Evolutionary conservation across 768 basidiomycete genomes (phyloP).

Genomic region (Clitopilus hobsonii): DNA sequence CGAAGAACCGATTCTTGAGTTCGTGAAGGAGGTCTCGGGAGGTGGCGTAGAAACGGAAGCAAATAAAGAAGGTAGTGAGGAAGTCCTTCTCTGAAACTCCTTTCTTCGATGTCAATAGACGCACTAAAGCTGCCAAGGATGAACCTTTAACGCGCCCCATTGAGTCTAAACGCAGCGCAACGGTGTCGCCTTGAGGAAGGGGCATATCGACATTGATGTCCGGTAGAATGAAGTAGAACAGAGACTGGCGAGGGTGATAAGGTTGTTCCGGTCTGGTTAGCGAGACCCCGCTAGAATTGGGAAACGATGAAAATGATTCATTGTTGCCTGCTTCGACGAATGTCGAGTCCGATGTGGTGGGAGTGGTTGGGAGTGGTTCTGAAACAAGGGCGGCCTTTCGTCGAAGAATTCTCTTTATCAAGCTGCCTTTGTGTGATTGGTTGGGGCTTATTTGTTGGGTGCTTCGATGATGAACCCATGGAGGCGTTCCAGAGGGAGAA

Average conservation of each 20-base stretch:
- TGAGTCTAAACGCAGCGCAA: constrained; percentile 17
- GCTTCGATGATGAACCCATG: too few species aligned
- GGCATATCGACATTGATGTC: constrained; percentile 22
- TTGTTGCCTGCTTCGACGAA: constrained; percentile 5
- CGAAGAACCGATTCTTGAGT: constrained; percentile 45
- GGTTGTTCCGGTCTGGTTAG: constrained; percentile 4
- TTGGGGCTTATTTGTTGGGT: too few species aligned
- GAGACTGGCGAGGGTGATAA: constrained; percentile 21
- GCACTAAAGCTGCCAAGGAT: constrained; percentile 37
- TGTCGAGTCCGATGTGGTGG: constrained; percentile 5
- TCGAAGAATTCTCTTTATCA: constrained; percentile 14
- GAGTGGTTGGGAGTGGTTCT: constrained; percentile 6
- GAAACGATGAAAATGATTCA: not conserved
- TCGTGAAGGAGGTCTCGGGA: constrained; percentile 38
- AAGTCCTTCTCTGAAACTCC: constrained; percentile 35
- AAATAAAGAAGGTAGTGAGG: constrained; percentile 57
- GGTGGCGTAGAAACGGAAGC: constrained; percentile 64
- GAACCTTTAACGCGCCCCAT: constrained; percentile 24
- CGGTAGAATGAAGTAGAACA: constrained; percentile 8
- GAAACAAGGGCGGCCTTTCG: constrained; percentile 8
- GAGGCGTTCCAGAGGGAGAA: too few species aligned
- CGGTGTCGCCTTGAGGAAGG: constrained; percentile 15
- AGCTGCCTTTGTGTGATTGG: not conserved
- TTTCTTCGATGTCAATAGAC: constrained; percentile 40
- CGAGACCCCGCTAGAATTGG: not conserved